Conservation (phyloP, 2,329 filamentous ascomycete species). For the Trichoderma endophyticum region DNA sequence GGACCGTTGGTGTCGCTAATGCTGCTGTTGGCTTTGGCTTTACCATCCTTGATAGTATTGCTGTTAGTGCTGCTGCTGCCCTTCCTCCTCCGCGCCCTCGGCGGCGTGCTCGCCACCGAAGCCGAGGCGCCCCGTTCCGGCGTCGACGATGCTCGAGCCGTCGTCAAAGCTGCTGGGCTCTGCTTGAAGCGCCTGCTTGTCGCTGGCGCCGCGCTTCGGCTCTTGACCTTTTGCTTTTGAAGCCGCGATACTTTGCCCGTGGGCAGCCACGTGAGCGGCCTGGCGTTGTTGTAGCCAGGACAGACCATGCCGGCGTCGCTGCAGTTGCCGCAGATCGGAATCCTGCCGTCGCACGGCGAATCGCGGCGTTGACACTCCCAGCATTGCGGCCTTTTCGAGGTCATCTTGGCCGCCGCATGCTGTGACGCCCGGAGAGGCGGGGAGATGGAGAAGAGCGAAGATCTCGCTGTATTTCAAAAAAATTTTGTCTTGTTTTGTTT, state of each 20-base stretch:
- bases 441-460: not conserved
- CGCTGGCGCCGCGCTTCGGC: not conserved
- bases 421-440: not conserved
- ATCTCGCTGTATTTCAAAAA: not conserved
- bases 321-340: constrained; percentile 38
- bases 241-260: constrained; percentile 32
- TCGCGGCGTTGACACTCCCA: constrained; percentile 43
- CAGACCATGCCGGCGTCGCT: constrained; percentile 33
- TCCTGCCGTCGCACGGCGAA: constrained; percentile 38
- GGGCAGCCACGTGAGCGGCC: constrained; percentile 40
- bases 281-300: constrained; percentile 38
- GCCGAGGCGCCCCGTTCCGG: not conserved
- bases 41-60: not conserved
- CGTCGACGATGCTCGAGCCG: not conserved
- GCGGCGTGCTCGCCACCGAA: not conserved
- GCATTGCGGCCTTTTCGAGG: constrained; percentile 29
- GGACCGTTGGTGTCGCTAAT: not conserved
- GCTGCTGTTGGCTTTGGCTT: not conserved
- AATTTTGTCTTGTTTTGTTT: not conserved
- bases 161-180: not conserved
- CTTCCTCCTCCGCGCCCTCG: not conserved
- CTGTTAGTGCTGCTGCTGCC: not conserved
- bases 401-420: constrained; percentile 14
- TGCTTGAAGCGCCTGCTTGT: not conserved
- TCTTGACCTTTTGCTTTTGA: constrained; percentile 9